Percentiles rank a stretch among this genome's conserved stretches.
Conservation (phyloP, 129 eudicot species). For the Arctium minus region DNA sequence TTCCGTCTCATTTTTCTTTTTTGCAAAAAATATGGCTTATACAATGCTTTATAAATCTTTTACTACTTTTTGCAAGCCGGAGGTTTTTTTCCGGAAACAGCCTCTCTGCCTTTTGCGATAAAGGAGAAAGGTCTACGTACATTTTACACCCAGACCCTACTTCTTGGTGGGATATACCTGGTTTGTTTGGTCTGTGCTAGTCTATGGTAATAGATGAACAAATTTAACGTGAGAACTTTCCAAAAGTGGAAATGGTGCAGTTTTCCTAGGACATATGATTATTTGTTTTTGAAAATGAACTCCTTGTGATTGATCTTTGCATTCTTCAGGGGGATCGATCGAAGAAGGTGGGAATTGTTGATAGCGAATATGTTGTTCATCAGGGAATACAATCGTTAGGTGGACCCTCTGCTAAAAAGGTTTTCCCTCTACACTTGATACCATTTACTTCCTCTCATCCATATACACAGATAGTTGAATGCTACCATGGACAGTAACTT, state of each 20-base stretch:
- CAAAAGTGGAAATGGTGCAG: not conserved
- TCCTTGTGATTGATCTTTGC: not conserved
- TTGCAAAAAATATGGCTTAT: too few species aligned
- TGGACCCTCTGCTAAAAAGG: slow-evolving; percentile 74
- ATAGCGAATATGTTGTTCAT: slow-evolving; percentile 78
- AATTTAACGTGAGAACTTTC: not conserved
- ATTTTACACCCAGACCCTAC: too few species aligned
- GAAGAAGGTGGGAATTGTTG: slow-evolving; percentile 78
- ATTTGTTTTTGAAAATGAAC: not conserved
- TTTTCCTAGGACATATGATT: not conserved
- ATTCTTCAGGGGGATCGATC: slow-evolving; percentile 68
- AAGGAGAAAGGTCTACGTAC: too few species aligned
- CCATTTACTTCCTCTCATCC: not conserved
- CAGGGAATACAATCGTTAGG: slow-evolving; percentile 84
- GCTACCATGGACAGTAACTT: not conserved
- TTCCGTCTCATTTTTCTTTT: too few species aligned
- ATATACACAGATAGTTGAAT: not conserved
- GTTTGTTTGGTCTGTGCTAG: too few species aligned
- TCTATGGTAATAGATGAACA: too few species aligned
- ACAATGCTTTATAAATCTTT: too few species aligned
- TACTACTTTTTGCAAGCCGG: too few species aligned
- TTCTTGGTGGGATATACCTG: too few species aligned
- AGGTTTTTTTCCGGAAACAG: too few species aligned
- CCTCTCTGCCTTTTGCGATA: too few species aligned
- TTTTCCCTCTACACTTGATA: slow-evolving; percentile 13